Evolutionary conservation across 139 green algal genomes (phyloP), one percentile per base, ranked within the genome.

Genomic region (Choricystis sp.): DNA sequence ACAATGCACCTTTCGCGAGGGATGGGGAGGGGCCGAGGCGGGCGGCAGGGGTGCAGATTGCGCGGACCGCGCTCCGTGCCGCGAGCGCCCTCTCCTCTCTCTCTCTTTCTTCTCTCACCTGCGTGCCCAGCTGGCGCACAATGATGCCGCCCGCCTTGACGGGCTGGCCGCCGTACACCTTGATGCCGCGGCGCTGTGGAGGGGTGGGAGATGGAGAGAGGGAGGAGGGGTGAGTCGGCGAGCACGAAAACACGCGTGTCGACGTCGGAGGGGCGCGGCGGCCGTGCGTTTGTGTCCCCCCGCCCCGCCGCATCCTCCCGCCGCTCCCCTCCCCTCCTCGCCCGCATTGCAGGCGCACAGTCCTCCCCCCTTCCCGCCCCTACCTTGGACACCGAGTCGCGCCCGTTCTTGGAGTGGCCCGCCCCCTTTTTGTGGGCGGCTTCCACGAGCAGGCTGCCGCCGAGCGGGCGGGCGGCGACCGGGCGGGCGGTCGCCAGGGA

Each of bases 361-460:
- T 21, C 9, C 16, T 16, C 9, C 40, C 9, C 16, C 9, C 40
- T 52, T 52, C 16, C 40, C 16, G 40, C 9, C n/a, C 40, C 9
- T 52, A 52, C 40, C 80, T 98, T 84, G 28, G 83, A 67, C 28
- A 89, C 84, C 16, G 88, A 96, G 71, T 98, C 92, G 52, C 92
- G 77, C 26, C 92, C 92, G 78, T 98, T 98, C 83, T 98, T 98
- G 25, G 89, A 96, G 40, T 82, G 94, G 26, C 92, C 92, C 19
- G 83, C 77, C 71, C 86, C 83, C 65, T 91, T 93, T 66, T 94
- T 92, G 80, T 93, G 85, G 25, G 85, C 85, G 21, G 79, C 74
- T 67, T 87, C 78, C 22, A 87, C 75, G 40, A 52, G 58, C 20
- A 76, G 62, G 14, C 62, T 52, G 23, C 16, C 61, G 9, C 48